Conservation (phyloP, 371 early-diverging fungal species). For the Synchytrium microbalum region DNA sequence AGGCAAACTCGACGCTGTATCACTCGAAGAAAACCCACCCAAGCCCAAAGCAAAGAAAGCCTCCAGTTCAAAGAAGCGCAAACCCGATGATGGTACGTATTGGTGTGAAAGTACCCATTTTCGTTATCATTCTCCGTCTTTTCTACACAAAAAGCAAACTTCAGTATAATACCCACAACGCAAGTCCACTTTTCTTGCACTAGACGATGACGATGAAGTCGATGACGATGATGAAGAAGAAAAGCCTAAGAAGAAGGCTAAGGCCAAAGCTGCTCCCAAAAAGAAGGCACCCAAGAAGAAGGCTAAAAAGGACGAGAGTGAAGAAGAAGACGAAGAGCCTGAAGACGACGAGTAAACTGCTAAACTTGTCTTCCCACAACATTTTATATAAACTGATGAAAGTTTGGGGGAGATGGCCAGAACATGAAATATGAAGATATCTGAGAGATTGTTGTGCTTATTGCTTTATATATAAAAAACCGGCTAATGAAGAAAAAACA, state of each 20-base stretch:
- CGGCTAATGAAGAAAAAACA: too few species aligned
- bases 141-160: too few species aligned
- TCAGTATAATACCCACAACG: too few species aligned
- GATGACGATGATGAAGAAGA: not conserved
- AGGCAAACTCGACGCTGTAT: not conserved
- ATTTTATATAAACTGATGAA: too few species aligned
- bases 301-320: not conserved
- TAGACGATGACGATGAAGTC: not conserved
- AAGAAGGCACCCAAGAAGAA: not conserved
- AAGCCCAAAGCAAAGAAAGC: not conserved
- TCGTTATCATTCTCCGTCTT: too few species aligned
- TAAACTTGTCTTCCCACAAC: too few species aligned
- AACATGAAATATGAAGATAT: too few species aligned
- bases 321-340: not conserved
- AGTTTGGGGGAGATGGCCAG: too few species aligned
- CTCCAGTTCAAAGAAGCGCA: not conserved
- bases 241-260: not conserved
- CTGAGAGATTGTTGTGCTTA: too few species aligned
- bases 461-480: too few species aligned
- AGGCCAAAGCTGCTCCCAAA: slow-evolving; percentile 1
- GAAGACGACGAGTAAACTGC: not conserved
- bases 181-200: not conserved
- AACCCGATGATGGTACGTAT: not conserved
- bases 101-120: not conserved
- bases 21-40: not conserved